Percentiles rank a stretch among this genome's conserved stretches.
phyloP scores from a whole-genome alignment of 768 basidiomycete genomes.

The Serendipita sp. region DNA sequence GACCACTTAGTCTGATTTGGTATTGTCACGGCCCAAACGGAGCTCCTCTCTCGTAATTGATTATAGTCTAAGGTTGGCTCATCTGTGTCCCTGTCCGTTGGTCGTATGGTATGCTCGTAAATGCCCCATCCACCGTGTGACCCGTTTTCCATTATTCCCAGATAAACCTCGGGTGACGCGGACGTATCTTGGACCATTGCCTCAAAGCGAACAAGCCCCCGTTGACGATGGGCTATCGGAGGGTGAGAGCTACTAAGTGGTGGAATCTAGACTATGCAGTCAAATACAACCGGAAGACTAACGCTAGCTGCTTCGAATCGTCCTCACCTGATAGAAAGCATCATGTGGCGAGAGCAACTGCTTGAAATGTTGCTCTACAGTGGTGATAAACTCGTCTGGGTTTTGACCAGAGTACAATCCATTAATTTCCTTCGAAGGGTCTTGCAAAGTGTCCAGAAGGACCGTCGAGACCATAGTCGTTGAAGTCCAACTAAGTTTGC shows the following conservation, averaged over 20 bases:
- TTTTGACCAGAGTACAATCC: neutral
- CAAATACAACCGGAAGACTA: neutral
- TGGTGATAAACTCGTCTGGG: neutral
- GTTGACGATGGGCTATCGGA: neutral
- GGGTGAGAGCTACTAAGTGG: neutral
- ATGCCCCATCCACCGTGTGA: constrained; percentile 66
- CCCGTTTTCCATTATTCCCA: constrained; percentile 24
- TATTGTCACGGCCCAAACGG: constrained; percentile 59
- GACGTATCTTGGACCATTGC: constrained; percentile 58
- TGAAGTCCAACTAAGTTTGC: neutral
- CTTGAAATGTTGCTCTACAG: constrained; percentile 4
- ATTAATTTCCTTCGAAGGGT: constrained; percentile 1
- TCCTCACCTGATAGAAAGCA: neutral
- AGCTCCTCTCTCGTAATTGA: constrained; percentile 41
- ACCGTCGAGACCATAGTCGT: neutral
- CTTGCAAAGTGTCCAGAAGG: neutral
- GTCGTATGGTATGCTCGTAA: constrained; percentile 15
- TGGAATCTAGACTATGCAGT: neutral
- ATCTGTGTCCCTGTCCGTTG: constrained; percentile 16
- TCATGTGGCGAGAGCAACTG: constrained; percentile 1
- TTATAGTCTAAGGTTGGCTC: constrained; percentile 24
- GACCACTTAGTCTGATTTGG: constrained; percentile 55
- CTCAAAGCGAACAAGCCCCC: constrained; percentile 2
- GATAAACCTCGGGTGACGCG: constrained; percentile 53
- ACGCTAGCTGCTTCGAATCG: neutral